Percentiles rank a stretch among this genome's conserved stretches.
Conservation (phyloP, 2,329 filamentous ascomycete genomes). For the Botrytis tulipae region DNA sequence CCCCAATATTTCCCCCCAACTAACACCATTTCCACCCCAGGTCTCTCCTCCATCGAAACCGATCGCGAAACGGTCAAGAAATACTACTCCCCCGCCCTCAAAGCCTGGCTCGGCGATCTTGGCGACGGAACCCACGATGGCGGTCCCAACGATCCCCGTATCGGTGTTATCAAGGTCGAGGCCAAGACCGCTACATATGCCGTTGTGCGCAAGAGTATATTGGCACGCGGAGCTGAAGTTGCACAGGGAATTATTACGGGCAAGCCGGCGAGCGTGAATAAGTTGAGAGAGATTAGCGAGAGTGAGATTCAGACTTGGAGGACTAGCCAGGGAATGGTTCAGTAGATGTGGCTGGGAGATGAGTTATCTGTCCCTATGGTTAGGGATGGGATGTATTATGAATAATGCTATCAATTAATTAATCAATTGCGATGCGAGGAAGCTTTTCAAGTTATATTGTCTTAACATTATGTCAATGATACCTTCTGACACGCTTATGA, state of each 20-base stretch:
- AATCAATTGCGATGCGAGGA: background rate
- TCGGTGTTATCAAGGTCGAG: slow-evolving; percentile 77
- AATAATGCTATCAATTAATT: background rate
- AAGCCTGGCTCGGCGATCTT: slow-evolving; percentile 84
- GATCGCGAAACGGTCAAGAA: slow-evolving; percentile 64
- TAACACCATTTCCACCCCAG: background rate
- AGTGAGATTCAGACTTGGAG: slow-evolving; percentile 50
- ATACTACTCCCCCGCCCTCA: slow-evolving; percentile 70
- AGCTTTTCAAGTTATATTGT: background rate
- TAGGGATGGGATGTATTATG: background rate
- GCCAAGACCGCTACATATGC: slow-evolving; percentile 71
- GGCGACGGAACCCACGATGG: slow-evolving; percentile 82
- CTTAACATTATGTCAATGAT: background rate
- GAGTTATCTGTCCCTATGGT: background rate
- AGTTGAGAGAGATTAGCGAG: slow-evolving; percentile 69
- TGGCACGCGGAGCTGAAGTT: slow-evolving; percentile 66
- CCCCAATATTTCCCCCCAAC: background rate
- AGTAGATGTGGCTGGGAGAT: background rate
- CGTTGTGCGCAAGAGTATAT: slow-evolving; percentile 57
- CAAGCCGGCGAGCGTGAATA: slow-evolving; percentile 69
- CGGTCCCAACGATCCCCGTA: slow-evolving; percentile 75
- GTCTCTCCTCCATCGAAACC: background rate
- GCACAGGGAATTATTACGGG: slow-evolving; percentile 75
- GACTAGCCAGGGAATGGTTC: slow-evolving; percentile 17
- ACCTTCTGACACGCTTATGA: background rate